Percentiles rank a stretch among this genome's conserved stretches.
These are phyloP conservation scores for Takakia lepidozioides DNA, from an alignment of 225 moss, liverwort and hornwort genomes.

Conservation along the genomic window DNA sequence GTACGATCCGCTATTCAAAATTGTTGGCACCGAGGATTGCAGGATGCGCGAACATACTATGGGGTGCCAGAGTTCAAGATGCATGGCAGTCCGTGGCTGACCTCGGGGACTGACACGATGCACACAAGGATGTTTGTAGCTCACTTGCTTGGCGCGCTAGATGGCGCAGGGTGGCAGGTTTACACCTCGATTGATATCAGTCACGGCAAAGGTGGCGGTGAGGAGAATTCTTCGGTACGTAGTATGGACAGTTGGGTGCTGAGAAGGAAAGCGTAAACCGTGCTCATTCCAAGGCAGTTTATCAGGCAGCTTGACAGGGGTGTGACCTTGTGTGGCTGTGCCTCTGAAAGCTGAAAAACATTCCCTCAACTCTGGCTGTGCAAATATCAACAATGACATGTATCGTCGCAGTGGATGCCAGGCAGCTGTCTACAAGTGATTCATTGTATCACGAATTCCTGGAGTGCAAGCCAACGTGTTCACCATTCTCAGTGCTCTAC, in stretches of 20 bases:
- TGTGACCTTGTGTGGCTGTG: too few species aligned
- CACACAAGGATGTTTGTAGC: conserved; percentile 29
- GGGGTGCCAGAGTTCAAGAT: conserved; percentile 46
- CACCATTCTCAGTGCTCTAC: too few species aligned
- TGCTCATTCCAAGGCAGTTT: too few species aligned
- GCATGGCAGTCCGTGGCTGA: conserved; percentile 32
- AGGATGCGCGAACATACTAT: conserved; percentile 12
- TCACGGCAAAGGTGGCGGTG: rapidly evolving
- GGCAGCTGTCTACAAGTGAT: too few species aligned
- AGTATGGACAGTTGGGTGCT: conserved; percentile 24
- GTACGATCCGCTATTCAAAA: conserved; percentile 15
- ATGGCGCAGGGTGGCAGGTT: conserved; percentile 29
- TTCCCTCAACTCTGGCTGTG: too few species aligned
- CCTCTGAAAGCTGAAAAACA: too few species aligned
- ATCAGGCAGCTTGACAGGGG: too few species aligned
- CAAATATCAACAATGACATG: too few species aligned
- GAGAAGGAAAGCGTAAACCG: conserved; percentile 6
- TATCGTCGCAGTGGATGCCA: too few species aligned
- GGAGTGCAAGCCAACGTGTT: too few species aligned
- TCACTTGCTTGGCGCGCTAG: conserved; percentile 25
- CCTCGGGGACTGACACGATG: conserved; percentile 7
- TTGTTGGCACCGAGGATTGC: conserved; percentile 35
- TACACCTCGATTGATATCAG: conserved; percentile 37
- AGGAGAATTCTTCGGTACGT: rapidly evolving
- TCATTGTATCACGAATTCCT: too few species aligned